Conservation (phyloP, 805 yeast genomes). For the Grigorovia yakushimaensis region DNA sequence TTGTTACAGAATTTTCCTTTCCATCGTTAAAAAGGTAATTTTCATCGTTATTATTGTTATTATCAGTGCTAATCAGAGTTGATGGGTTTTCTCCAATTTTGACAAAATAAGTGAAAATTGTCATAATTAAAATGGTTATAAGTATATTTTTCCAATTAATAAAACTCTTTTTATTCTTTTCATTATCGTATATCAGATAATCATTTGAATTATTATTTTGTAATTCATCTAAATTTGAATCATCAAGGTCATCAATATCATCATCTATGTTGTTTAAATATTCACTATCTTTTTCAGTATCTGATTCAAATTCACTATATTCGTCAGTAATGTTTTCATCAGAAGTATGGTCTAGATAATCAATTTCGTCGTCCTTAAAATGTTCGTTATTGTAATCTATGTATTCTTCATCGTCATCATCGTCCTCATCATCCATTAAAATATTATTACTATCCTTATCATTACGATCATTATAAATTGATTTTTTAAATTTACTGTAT, state of each 20-base stretch:
- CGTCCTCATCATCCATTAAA: constrained; percentile 1
- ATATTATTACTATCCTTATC: not conserved
- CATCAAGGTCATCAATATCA: constrained; percentile 8
- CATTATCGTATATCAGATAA: not conserved
- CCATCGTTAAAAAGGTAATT: not conserved
- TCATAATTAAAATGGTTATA: not conserved
- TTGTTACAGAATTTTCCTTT: constrained; percentile 3
- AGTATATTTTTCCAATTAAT: not conserved
- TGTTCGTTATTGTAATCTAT: constrained; percentile 7
- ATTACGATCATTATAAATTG: not conserved
- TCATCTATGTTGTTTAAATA: constrained; percentile 12
- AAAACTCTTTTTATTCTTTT: no score
- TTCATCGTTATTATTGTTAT: not conserved
- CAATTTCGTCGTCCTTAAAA: constrained; percentile 9
- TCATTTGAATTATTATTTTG: not conserved
- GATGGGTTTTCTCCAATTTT: not conserved
- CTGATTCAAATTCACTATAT: constrained; percentile 6
- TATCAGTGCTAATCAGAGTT: not conserved
- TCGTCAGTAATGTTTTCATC: constrained; percentile 1
- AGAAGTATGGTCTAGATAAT: constrained; percentile 5
- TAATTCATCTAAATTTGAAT: constrained; percentile 3
- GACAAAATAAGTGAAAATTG: not conserved
- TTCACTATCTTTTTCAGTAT: constrained; percentile 7
- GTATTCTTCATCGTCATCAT: constrained; percentile 6
- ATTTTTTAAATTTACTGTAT: not conserved